These are phyloP conservation scores for Xylaria sp. DNA, from an alignment of 2,329 filamentous ascomycete genomes.

Conservation along the genomic window DNA sequence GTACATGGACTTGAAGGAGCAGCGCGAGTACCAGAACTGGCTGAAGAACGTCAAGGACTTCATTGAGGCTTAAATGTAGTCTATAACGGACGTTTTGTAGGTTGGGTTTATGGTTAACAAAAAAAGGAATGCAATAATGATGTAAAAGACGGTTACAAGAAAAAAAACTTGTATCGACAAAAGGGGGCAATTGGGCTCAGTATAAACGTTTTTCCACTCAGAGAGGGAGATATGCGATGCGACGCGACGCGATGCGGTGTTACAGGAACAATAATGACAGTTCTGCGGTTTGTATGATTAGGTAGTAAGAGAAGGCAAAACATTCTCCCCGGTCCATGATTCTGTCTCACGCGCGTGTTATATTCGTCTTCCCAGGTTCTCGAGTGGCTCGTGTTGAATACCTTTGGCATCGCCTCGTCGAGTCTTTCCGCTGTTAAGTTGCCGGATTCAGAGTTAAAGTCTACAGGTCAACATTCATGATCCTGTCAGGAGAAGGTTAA, in stretches of 20 bases:
- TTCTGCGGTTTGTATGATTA: not conserved
- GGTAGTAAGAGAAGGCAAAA: not conserved
- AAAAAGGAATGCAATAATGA: not conserved
- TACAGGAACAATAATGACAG: not conserved
- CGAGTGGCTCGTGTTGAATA: not conserved
- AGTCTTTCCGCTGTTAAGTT: no score
- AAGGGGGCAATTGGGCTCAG: not conserved
- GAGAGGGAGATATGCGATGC: slow-evolving; percentile 6
- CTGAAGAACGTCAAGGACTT: slow-evolving; percentile 82
- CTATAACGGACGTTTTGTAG: not conserved
- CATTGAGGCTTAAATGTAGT: slow-evolving; percentile 58
- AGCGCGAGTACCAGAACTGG: slow-evolving; percentile 93
- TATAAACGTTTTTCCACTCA: slow-evolving; percentile 14
- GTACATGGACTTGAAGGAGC: slow-evolving; percentile 98
- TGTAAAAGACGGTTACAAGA: not conserved
- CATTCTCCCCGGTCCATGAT: not conserved
- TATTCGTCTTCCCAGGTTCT: not conserved
- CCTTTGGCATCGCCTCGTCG: no score
- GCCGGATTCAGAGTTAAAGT: no score
- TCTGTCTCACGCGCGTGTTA: not conserved
- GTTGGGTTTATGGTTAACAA: not conserved
- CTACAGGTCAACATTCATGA: no score
- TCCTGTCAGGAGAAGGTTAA: no score
- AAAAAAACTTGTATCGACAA: slow-evolving; percentile 3
- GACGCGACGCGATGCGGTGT: not conserved